Conservation (phyloP, 2,329 filamentous ascomycete species). For the Dactylellina haptotyla region DNA sequence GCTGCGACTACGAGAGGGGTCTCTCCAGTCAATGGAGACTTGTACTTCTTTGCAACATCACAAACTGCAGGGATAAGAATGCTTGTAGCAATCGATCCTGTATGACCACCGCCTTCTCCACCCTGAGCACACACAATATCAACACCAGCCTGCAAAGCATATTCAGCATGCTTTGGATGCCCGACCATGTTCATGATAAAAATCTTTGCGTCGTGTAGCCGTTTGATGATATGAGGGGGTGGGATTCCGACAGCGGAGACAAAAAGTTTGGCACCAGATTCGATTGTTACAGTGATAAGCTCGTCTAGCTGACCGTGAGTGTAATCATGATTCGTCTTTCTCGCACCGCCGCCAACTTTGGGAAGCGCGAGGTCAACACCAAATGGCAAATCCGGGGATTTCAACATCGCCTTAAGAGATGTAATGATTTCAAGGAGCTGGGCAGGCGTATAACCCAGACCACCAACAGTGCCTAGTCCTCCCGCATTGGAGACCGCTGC, state of each 20-base stretch:
- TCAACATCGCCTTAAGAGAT: conserved; percentile 81
- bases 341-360: conserved; percentile 82
- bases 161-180: conserved; percentile 87
- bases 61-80: conserved; percentile 87
- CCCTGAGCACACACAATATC: conserved; percentile 94
- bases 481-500: conserved; percentile 90
- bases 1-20: conserved; percentile 85
- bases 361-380: conserved; percentile 91
- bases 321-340: conserved; percentile 96
- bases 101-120: conserved; percentile 92
- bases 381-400: conserved; percentile 77
- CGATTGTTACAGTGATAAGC: conserved; percentile 85
- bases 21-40: conserved; percentile 74
- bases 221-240: conserved; percentile 75
- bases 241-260: conserved; percentile 90
- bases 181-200: conserved; percentile 98
- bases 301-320: conserved; percentile 88
- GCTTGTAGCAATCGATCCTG: conserved; percentile 71
- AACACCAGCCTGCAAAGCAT: conserved; percentile 84
- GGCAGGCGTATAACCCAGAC: conserved; percentile 75
- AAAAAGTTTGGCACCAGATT: conserved; percentile 84
- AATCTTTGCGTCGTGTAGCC: conserved; percentile 81
- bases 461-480: conserved; percentile 79
- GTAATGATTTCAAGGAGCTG: conserved; percentile 83
- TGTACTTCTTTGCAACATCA: conserved; percentile 80